A percentile compares a stretch with the other conserved stretches of the same genome.
Conservation (phyloP, 1,284 basidiomycete species). For the Leccinum pachyderme region DNA sequence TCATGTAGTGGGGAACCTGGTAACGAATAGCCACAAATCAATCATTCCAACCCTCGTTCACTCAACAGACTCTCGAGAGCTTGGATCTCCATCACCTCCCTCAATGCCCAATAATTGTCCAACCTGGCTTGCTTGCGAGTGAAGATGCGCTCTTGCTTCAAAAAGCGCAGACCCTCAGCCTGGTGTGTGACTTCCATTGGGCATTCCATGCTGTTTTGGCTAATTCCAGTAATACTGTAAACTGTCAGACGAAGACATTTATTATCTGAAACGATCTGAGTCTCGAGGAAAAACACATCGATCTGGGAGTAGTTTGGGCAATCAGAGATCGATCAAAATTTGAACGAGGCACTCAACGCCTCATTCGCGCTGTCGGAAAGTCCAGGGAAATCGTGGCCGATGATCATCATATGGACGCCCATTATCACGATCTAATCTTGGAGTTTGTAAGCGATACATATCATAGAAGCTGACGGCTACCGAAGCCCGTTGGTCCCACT, state of each 20-base stretch:
- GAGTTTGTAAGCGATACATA: constrained; percentile 55
- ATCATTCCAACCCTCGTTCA: constrained; percentile 2
- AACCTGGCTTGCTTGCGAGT: constrained; percentile 39
- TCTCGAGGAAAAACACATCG: constrained; percentile 42
- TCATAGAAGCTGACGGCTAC: constrained; percentile 35
- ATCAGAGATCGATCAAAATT: constrained; percentile 60
- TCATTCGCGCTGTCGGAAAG: constrained; percentile 62
- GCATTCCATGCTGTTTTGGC: constrained; percentile 74
- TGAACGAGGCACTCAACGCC: constrained; percentile 62
- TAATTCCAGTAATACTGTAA: constrained; percentile 65
- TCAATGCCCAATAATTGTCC: constrained; percentile 51
- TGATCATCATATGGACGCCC: background rate
- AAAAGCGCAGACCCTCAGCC: constrained; percentile 5
- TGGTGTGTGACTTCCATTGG: constrained; percentile 7
- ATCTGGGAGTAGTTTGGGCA: constrained; percentile 77
- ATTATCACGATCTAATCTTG: background rate
- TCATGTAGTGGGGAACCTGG: background rate
- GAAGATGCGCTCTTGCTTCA: constrained; percentile 39
- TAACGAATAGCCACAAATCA: background rate
- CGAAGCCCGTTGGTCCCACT: no score
- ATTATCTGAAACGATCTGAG: background rate
- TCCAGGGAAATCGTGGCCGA: constrained; percentile 38
- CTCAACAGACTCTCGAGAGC: constrained; percentile 37
- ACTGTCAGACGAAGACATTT: constrained; percentile 34
- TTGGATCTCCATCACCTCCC: constrained; percentile 58